Evolutionary conservation across 192 early-diverging fungal species (phyloP).

Genomic region (Cetraspora pellucida): DNA sequence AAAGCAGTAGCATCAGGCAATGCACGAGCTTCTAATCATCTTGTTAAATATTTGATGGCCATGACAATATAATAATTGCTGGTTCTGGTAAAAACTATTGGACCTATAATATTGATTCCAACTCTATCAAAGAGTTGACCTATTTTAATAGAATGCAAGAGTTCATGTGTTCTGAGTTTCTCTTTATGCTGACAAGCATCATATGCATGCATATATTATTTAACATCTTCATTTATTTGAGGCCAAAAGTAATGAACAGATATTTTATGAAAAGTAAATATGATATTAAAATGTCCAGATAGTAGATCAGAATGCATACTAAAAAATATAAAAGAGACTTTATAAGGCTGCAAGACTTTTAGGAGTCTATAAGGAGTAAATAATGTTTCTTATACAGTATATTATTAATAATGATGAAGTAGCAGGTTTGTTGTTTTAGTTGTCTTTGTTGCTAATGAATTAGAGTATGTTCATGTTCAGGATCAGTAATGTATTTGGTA

Average conservation of each 20-base stretch:
- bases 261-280: background rate
- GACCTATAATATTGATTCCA: too few relatives aligned
- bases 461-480: too few relatives aligned
- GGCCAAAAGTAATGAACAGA: background rate
- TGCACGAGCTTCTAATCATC: slow-evolving; percentile 19
- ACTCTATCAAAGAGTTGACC: too few relatives aligned
- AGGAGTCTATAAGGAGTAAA: background rate
- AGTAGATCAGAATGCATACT: background rate
- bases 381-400: too few relatives aligned
- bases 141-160: too few relatives aligned
- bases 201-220: background rate
- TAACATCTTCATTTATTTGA: background rate
- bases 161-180: too few relatives aligned
- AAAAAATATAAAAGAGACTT: background rate
- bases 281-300: background rate
- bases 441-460: too few relatives aligned
- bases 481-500: too few relatives aligned
- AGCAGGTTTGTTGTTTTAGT: too few relatives aligned
- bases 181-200: background rate
- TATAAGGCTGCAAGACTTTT: background rate
- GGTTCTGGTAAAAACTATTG: too few relatives aligned
- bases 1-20: background rate
- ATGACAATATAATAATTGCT: background rate
- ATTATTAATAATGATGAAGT: too few relatives aligned
- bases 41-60: slow-evolving; percentile 18